Evolutionary conservation across 2,329 filamentous ascomycete genomes (phyloP).

Genomic region (Diaporthe citri): DNA sequence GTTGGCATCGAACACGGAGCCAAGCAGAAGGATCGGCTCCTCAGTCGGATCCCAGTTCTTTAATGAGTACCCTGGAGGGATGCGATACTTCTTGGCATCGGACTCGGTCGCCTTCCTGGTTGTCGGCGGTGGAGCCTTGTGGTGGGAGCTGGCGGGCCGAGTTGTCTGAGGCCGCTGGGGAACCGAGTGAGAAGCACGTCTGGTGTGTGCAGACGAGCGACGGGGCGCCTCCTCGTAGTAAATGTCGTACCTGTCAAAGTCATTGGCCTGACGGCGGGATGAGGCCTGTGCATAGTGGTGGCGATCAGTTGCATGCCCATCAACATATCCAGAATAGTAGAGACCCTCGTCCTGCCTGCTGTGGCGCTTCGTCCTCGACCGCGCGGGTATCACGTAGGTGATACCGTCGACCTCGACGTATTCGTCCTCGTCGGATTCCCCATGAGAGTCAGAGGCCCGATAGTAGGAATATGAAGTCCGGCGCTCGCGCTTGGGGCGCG

Average conservation of each 20-base stretch:
- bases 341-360: conserved; percentile 46
- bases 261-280: conserved; percentile 45
- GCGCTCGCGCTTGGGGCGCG: conserved; percentile 64
- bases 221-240: conserved; percentile 55
- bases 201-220: conserved; percentile 55
- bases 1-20: conserved; percentile 97
- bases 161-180: conserved; percentile 67
- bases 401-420: conserved; percentile 66
- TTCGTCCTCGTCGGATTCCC: conserved; percentile 76
- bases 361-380: conserved; percentile 61
- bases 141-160: conserved; percentile 58
- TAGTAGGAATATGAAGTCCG: conserved; percentile 70
- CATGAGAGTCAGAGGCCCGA: conserved; percentile 69
- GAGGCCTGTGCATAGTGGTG: conserved; percentile 65
- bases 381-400: conserved; percentile 66
- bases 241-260: conserved; percentile 57
- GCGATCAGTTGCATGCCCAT: conserved; percentile 71
- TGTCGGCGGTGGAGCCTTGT: conserved; percentile 53
- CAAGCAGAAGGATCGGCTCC: conserved; percentile 92
- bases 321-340: conserved; percentile 58
- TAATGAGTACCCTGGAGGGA: conserved; percentile 90
- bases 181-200: conserved; percentile 62
- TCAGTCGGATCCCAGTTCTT: conserved; percentile 99
- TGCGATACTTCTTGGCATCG: conserved; percentile 75
- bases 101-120: conserved; percentile 65